A percentile compares a stretch with the other conserved stretches of the same genome.
phyloP scores from a whole-genome alignment of 129 eudicot species.

The Lactuca saligna region DNA sequence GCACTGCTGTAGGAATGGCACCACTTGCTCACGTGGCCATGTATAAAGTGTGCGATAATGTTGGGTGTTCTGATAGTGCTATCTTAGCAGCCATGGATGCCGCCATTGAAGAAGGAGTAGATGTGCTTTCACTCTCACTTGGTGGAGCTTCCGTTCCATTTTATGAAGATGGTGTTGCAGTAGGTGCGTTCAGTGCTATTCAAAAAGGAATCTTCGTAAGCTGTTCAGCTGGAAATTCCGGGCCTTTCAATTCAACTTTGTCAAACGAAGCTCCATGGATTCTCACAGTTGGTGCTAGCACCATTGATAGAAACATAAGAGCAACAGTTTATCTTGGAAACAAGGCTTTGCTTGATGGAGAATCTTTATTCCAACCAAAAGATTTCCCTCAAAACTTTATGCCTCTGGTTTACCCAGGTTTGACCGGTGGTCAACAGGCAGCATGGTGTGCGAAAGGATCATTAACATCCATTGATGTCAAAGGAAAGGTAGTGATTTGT shows the following conservation, averaged over 20 bases:
- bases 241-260: constrained; percentile 30
- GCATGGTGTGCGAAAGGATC: constrained; percentile 33
- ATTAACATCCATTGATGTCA: constrained; percentile 9
- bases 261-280: constrained; percentile 47
- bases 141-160: constrained; percentile 40
- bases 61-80: constrained; percentile 26
- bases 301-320: constrained; percentile 35
- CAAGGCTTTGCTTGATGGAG: constrained; percentile 27
- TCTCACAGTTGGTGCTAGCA: constrained; percentile 40
- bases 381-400: constrained; percentile 16
- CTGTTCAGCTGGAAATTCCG: constrained; percentile 39
- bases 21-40: constrained; percentile 43
- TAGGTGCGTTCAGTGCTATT: constrained; percentile 38
- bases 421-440: constrained; percentile 23
- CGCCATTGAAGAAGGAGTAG: constrained; percentile 42
- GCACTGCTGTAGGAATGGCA: constrained; percentile 41
- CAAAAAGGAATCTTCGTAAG: constrained; percentile 39
- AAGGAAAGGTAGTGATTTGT: constrained; percentile 35
- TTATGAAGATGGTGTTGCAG: constrained; percentile 34
- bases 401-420: constrained; percentile 33
- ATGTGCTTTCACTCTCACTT: constrained; percentile 39
- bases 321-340: constrained; percentile 35
- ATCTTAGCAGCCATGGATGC: constrained; percentile 43
- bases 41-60: constrained; percentile 39
- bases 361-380: constrained; percentile 36